These are phyloP conservation scores for Coriaria nepalensis DNA, from an alignment of 306 rosid genomes.

Conservation along the genomic window DNA sequence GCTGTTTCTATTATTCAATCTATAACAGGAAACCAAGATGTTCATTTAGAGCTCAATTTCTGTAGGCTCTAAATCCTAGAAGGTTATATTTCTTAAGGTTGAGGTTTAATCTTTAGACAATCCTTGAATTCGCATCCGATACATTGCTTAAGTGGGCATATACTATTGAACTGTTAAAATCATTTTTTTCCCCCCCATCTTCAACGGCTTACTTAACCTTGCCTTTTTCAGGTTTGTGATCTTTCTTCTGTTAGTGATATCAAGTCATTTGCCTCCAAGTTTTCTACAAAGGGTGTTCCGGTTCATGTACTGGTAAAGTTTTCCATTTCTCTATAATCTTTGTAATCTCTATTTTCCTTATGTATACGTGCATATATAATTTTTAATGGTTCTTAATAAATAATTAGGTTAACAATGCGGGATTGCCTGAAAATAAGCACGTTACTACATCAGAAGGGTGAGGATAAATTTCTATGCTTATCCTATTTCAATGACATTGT, in stretches of 20 bases:
- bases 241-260: conserved; percentile 62
- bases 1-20: conserved; percentile 65
- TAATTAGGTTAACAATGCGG: conserved; percentile 79
- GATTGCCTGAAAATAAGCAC: conserved; percentile 57
- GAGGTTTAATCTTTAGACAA: background rate
- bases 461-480: conserved; percentile 7
- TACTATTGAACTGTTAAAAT: conserved; percentile 3
- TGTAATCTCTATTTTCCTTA: background rate
- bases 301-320: conserved; percentile 64
- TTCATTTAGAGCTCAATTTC: conserved; percentile 57
- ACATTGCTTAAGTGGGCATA: background rate
- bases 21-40: conserved; percentile 58
- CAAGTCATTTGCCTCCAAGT: conserved; percentile 53
- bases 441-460: conserved; percentile 82
- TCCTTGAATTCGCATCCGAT: background rate
- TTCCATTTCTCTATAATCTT: background rate
- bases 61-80: too few species aligned
- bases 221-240: conserved; percentile 84
- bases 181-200: conserved; percentile 7
- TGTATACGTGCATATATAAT: conserved; percentile 3
- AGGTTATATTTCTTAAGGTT: background rate
- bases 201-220: too few species aligned
- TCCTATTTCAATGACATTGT: background rate
- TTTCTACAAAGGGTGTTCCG: conserved; percentile 52
- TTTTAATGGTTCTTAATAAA: conserved; percentile 9